phyloP scores from a whole-genome alignment of 2,329 filamentous ascomycete genomes.

The Colletotrichum sp. region DNA sequence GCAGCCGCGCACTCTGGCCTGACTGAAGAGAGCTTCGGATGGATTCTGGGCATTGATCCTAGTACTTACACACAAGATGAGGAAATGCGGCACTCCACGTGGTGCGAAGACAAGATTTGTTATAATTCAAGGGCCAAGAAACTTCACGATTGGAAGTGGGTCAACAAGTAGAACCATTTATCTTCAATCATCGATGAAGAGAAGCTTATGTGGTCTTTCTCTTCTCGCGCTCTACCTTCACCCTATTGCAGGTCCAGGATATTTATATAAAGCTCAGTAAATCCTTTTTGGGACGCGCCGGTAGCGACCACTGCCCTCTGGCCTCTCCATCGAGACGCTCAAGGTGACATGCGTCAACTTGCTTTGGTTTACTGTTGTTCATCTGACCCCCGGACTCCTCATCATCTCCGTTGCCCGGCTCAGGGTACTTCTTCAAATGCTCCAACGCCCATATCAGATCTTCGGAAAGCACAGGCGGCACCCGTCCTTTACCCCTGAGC shows the following conservation, averaged over 20 bases:
- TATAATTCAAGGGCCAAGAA: not conserved
- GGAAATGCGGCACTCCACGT: not conserved
- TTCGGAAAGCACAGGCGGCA: constrained; percentile 48
- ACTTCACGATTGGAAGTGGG: not conserved
- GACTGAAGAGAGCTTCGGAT: not conserved
- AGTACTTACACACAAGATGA: not conserved
- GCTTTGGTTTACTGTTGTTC: not conserved
- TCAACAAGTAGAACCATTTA: not conserved
- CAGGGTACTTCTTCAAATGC: constrained; percentile 52
- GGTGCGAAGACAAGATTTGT: not conserved
- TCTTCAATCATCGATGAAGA: not conserved
- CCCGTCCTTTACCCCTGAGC: constrained; percentile 49
- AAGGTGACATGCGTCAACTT: not conserved
- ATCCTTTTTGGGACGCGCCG: not conserved
- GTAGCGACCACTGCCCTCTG: not conserved
- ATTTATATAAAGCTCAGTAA: constrained; percentile 2
- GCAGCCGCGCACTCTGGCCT: not conserved
- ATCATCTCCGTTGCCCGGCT: constrained; percentile 28
- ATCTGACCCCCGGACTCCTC: not conserved
- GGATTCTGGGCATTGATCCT: not conserved
- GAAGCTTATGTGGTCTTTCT: not conserved
- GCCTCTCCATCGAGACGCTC: not conserved
- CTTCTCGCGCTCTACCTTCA: fast-evolving
- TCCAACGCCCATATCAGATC: constrained; percentile 53
- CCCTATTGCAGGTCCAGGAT: fast-evolving